These are phyloP conservation scores for Alternaria metachromatica DNA, from an alignment of 2,329 filamentous ascomycete genomes.

Conservation along the genomic window DNA sequence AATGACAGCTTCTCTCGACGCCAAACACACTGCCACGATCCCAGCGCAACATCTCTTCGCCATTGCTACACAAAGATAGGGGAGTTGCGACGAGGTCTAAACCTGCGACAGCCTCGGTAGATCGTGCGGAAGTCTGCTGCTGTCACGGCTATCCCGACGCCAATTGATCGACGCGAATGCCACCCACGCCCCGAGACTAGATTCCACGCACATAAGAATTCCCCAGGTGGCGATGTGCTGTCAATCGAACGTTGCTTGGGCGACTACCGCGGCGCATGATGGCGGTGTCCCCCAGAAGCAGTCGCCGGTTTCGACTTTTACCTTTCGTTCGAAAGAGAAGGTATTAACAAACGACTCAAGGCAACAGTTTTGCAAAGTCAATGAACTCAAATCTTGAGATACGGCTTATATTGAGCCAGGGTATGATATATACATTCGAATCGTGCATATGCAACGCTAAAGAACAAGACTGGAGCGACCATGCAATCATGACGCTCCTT, in stretches of 20 bases:
- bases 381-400: background rate
- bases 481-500: background rate
- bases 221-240: background rate
- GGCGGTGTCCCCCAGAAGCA: background rate
- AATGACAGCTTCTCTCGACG: too few relatives aligned
- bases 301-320: background rate
- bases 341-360: background rate
- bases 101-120: too few relatives aligned
- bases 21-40: too few relatives aligned
- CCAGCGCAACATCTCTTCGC: too few relatives aligned
- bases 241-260: background rate
- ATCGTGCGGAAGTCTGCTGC: too few relatives aligned
- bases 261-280: background rate
- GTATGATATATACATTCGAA: conserved; percentile 1
- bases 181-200: background rate
- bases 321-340: background rate
- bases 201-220: background rate
- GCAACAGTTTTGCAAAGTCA: background rate
- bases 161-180: background rate
- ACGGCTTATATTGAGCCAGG: background rate
- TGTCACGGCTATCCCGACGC: too few relatives aligned
- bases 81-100: too few relatives aligned
- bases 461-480: background rate
- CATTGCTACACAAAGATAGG: too few relatives aligned
- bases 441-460: background rate